phyloP scores from a whole-genome alignment of 768 basidiomycete species.

The Mycena alexandri region DNA sequence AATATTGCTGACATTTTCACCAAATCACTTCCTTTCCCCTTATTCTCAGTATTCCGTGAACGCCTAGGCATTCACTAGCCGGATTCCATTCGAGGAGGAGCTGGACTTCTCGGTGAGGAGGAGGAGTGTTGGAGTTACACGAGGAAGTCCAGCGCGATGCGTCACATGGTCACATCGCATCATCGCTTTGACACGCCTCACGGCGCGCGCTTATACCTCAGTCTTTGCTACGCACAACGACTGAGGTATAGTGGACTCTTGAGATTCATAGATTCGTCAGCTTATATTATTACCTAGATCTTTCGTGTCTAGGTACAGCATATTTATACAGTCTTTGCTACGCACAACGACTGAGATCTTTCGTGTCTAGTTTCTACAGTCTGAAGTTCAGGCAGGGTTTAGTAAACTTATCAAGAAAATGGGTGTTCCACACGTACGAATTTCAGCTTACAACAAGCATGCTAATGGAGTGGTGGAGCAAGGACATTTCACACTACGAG shows the following conservation, averaged over 20 bases:
- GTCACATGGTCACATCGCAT: not conserved
- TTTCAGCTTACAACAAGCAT: no score
- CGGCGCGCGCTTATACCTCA: not conserved
- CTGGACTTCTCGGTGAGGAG: conserved; percentile 37
- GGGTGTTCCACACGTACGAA: no score
- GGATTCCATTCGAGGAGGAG: conserved; percentile 38
- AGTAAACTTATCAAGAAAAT: no score
- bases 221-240: not conserved
- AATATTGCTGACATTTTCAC: conserved; percentile 58
- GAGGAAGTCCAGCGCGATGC: not conserved
- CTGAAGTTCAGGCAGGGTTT: no score
- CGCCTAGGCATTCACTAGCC: conserved; percentile 36
- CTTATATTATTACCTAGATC: no score
- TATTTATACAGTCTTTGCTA: conserved; percentile 1
- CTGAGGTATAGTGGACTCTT: not conserved
- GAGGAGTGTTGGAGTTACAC: conserved; percentile 49
- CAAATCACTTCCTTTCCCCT: conserved; percentile 46
- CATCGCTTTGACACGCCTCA: no score
- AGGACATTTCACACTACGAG: no score
- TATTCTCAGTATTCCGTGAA: conserved; percentile 35
- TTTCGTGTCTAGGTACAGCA: not conserved
- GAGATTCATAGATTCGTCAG: no score
- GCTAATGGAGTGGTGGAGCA: no score
- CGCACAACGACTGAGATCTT: not conserved
- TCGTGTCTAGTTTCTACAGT: no score